phyloP scores from a whole-genome alignment of 495 filamentous ascomycete species.

The Penicillium lividum region DNA sequence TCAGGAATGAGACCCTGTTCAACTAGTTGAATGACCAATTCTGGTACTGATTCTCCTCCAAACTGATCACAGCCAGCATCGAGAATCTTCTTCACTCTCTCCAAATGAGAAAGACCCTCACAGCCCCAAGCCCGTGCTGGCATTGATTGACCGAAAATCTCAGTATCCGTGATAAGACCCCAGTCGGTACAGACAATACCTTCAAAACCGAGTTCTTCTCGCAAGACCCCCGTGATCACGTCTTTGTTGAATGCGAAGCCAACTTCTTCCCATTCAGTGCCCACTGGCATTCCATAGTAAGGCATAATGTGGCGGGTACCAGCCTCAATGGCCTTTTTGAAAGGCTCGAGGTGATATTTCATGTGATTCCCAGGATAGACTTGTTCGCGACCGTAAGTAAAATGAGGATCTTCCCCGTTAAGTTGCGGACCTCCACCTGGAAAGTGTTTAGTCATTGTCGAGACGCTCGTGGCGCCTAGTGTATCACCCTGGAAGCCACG shows the following conservation, averaged over 20 bases:
- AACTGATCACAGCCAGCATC: conserved; percentile 41
- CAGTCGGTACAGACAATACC: conserved; percentile 40
- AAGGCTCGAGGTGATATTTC: conserved; percentile 24
- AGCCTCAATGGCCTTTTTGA: conserved; percentile 25
- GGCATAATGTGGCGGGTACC: conserved; percentile 39
- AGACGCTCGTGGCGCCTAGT: conserved; percentile 24
- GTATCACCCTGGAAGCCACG: conserved; percentile 2
- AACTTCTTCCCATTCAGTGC: conserved; percentile 24
- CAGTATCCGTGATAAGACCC: conserved; percentile 23
- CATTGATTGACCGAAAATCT: not conserved
- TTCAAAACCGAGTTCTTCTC: conserved; percentile 36
- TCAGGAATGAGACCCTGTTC: not conserved
- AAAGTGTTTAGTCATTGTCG: conserved; percentile 40
- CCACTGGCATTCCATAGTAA: conserved; percentile 21
- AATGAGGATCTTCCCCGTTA: conserved; percentile 41
- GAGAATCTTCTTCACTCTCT: conserved; percentile 27
- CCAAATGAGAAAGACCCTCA: not conserved
- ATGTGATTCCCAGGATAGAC: conserved; percentile 37
- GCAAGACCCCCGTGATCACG: conserved; percentile 36
- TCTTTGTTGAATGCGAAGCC: conserved; percentile 24
- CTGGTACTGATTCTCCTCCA: conserved; percentile 32
- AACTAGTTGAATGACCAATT: conserved; percentile 27
- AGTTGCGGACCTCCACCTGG: conserved; percentile 37
- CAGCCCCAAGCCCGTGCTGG: not conserved
- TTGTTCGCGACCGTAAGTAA: conserved; percentile 37